Conservation (phyloP, 179 eudicot genomes). For the Carnegiea gigantea region DNA sequence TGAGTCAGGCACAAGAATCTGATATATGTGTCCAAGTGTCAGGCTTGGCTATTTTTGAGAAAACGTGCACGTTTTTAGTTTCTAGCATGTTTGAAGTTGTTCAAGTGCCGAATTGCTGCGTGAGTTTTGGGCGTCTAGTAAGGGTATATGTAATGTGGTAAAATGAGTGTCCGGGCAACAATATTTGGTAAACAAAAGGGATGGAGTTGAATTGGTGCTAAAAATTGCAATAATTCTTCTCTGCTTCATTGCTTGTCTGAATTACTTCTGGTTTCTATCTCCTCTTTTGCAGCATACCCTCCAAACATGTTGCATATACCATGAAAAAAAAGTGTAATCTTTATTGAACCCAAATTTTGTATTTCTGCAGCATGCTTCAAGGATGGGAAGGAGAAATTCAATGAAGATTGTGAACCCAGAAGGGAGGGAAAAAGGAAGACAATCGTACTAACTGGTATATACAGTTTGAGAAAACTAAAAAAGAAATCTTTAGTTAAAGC, state of each 20-base stretch:
- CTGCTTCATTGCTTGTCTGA: background rate
- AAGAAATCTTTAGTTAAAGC: background rate
- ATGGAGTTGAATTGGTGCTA: background rate
- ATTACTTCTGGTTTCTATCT: background rate
- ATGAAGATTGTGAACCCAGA: slow-evolving; percentile 42
- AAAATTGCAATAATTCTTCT: background rate
- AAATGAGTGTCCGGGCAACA: no score
- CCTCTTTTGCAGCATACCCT: background rate
- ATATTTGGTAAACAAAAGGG: no score
- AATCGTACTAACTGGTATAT: slow-evolving; percentile 54
- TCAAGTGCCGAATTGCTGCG: background rate
- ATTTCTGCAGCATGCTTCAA: slow-evolving; percentile 54
- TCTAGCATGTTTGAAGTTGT: background rate
- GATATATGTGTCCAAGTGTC: background rate
- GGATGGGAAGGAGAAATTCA: slow-evolving; percentile 56
- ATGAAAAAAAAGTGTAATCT: background rate
- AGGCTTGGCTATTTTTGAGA: background rate
- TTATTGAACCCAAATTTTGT: background rate
- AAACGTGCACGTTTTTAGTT: background rate
- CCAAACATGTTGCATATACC: no score
- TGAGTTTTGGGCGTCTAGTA: no score
- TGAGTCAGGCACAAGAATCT: no score
- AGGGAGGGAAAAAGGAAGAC: slow-evolving; percentile 35
- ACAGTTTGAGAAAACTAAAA: background rate
- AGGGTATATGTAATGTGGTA: no score